phyloP scores from a whole-genome alignment of 352 stramenopile genomes.

The Phytophthora niederhauseri region DNA sequence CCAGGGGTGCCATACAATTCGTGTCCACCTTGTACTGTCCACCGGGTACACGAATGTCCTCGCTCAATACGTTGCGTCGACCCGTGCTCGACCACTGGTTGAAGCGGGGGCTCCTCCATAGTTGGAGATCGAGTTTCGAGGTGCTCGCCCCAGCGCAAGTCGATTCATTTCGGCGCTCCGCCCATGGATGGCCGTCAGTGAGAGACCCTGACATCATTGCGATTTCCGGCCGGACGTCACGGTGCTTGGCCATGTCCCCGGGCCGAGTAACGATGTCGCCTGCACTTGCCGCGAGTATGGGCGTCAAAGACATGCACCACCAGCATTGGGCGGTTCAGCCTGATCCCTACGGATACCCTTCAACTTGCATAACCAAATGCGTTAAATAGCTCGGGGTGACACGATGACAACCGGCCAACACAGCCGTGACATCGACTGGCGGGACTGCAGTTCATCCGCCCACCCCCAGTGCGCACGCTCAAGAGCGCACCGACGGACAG shows the following conservation, averaged over 20 bases:
- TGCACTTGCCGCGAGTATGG: conserved; percentile 6
- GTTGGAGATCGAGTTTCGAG: neutral
- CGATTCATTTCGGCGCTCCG: neutral
- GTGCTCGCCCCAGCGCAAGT: too few relatives aligned
- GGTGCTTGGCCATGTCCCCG: conserved; percentile 34
- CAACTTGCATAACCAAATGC: conserved; percentile 1
- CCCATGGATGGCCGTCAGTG: neutral
- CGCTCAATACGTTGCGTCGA: neutral
- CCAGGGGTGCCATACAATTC: too few relatives aligned
- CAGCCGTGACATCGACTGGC: conserved; percentile 34
- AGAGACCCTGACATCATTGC: conserved; percentile 35
- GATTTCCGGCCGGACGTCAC: conserved; percentile 26
- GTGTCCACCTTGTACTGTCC: neutral
- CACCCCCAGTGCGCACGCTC: neutral
- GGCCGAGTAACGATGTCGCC: conserved; percentile 12
- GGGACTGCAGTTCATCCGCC: conserved; percentile 25
- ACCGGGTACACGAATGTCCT: neutral
- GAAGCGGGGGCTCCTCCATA: neutral
- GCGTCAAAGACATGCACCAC: conserved; percentile 30
- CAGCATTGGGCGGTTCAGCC: conserved; percentile 22
- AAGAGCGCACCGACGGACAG: neutral
- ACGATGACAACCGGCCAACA: conserved; percentile 27
- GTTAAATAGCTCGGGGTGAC: conserved; percentile 28
- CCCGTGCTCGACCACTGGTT: too few relatives aligned
- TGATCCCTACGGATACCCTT: conserved; percentile 20